A percentile compares a stretch with the other conserved stretches of the same genome.
These are phyloP conservation scores for Teunomyces tritomae DNA, from an alignment of 805 yeast species.

Conservation along the genomic window DNA sequence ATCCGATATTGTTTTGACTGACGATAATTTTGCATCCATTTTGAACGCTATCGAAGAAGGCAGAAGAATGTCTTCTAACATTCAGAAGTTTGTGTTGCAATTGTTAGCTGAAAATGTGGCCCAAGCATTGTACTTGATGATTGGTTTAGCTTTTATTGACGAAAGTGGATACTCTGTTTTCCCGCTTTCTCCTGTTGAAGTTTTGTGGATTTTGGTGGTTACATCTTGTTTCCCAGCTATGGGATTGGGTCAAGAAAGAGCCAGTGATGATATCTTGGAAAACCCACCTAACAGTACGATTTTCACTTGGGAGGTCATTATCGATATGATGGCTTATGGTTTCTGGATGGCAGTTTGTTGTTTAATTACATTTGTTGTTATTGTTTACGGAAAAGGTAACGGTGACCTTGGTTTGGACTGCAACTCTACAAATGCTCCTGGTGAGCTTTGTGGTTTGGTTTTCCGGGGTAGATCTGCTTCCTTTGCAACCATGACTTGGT, in stretches of 20 bases:
- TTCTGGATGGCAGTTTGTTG: slow-evolving; percentile 70
- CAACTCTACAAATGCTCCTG: slow-evolving; percentile 45
- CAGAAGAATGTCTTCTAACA: slow-evolving; percentile 73
- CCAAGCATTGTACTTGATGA: slow-evolving; percentile 62
- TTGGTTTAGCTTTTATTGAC: slow-evolving; percentile 73
- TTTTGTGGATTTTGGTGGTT: slow-evolving; percentile 73
- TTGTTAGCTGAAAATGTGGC: slow-evolving; percentile 66
- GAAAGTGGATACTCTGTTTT: slow-evolving; percentile 66
- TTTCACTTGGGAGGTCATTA: slow-evolving; percentile 63
- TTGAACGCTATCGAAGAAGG: slow-evolving; percentile 79
- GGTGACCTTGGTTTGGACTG: slow-evolving; percentile 67
- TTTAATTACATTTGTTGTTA: slow-evolving; percentile 60
- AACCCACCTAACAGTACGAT: slow-evolving; percentile 63
- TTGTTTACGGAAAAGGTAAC: slow-evolving; percentile 63
- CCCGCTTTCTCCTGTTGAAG: slow-evolving; percentile 76
- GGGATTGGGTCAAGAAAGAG: slow-evolving; percentile 73
- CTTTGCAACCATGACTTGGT: slow-evolving; percentile 83
- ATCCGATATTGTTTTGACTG: slow-evolving; percentile 67
- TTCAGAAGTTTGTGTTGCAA: slow-evolving; percentile 75
- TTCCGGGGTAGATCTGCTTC: slow-evolving; percentile 75
- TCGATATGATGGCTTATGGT: slow-evolving; percentile 74
- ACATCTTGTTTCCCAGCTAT: slow-evolving; percentile 83
- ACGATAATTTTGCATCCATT: slow-evolving; percentile 76
- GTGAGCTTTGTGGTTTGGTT: slow-evolving; percentile 52
- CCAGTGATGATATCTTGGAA: slow-evolving; percentile 60